Evolutionary conservation across 768 basidiomycete species (phyloP), one percentile per base, ranked within the genome.

Genomic region (Suillus subaureus): DNA sequence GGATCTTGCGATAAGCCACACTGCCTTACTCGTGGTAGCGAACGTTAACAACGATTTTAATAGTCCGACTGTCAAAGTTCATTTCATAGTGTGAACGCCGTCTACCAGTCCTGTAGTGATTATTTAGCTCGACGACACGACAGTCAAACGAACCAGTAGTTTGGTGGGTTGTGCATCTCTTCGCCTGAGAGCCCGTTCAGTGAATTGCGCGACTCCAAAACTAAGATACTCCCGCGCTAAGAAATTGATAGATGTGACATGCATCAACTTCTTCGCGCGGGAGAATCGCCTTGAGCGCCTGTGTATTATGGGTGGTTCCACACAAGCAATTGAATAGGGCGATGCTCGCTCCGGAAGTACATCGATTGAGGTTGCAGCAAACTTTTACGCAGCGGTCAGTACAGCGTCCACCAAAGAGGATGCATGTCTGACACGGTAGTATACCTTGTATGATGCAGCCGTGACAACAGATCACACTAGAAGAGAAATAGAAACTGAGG

Each of bases 11-110:
- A 57, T n/a, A 39, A 37, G 6, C 70, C 88, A 96, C 94, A 74
- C 96, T 96, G 70, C 97, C 97, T 74, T 97, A 94, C 76, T 99
- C 96, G 72, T 96, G 99, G 73, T 99, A 98, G 76, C 99, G 97
- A 16, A 97, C 90, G 70, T 95, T 92, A 52, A 93, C 85, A 9
- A 89, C 80, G 21, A 97, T 86, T 71, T 81, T 79, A 76, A 97
- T 81, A 65, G 78, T 83, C 63, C 85, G 84, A 45, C 84, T 80
- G 16, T 82, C 84, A 51, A 92, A 75, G 74, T 97, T 87, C 54
- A 97, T 81, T 9, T 80, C 74, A 76, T 97, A 98, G 68, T 89
- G 84, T 5, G 95, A 96, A 47, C 96, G 87, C 96, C 96, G 98
- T 74, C 95, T 83, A 42, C 96, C 97, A 35, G 95, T 90, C 95